Evolutionary conservation across 1,139 yeast genomes (phyloP).

Genomic region (Yamadazyma friedrichii): DNA sequence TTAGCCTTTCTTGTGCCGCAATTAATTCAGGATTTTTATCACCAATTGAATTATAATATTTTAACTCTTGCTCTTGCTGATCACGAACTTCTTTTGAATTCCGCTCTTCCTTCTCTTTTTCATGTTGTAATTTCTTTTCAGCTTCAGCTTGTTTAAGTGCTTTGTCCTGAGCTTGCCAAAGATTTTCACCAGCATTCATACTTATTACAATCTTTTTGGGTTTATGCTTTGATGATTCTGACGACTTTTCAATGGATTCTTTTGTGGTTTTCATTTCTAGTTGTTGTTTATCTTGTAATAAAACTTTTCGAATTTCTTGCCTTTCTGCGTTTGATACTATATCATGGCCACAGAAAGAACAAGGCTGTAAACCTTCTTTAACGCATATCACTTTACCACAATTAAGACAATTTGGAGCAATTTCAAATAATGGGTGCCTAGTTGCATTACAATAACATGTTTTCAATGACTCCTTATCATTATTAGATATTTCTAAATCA

Average conservation of each 20-base stretch:
- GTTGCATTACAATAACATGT: conserved; percentile 81
- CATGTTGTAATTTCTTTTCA: conserved; percentile 24
- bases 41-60: conserved; percentile 31
- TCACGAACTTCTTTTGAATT: conserved; percentile 26
- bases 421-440: conserved; percentile 81
- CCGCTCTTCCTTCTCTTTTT: conserved; percentile 23
- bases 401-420: conserved; percentile 89
- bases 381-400: conserved; percentile 94
- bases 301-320: conserved; percentile 51
- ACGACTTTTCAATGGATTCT: conserved; percentile 4
- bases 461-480: conserved; percentile 18
- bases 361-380: conserved; percentile 87
- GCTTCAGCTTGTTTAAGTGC: conserved; percentile 54
- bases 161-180: conserved; percentile 67
- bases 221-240: conserved; percentile 15
- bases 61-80: conserved; percentile 34
- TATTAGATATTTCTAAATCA: conserved; percentile 30
- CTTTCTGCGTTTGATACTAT: conserved; percentile 62
- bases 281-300: conserved; percentile 45
- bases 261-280: conserved; percentile 9
- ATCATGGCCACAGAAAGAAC: conserved; percentile 76
- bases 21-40: conserved; percentile 52
- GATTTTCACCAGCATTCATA: conserved; percentile 59
- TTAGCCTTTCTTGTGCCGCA: conserved; percentile 71
- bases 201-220: conserved; percentile 47